Percentiles rank a stretch among this genome's conserved stretches.
Conservation (phyloP, 2,329 filamentous ascomycete genomes). For the Paramyrothecium sp. region DNA sequence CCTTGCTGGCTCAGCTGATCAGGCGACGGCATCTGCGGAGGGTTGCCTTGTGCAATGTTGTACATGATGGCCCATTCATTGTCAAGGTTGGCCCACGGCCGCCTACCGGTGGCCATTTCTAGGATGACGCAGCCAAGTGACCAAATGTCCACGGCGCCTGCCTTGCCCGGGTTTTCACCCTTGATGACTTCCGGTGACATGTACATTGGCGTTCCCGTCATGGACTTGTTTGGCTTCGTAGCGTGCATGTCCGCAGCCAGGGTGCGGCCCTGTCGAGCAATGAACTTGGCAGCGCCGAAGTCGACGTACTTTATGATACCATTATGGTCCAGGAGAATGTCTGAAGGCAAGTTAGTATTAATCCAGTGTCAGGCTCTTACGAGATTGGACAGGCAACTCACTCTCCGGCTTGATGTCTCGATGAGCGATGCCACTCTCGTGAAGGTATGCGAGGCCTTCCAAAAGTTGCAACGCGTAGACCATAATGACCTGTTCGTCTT, state of each 20-base stretch:
- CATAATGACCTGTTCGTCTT: slow-evolving; percentile 97
- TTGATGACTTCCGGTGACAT: slow-evolving; percentile 99
- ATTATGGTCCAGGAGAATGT: slow-evolving; percentile 94
- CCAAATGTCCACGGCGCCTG: slow-evolving; percentile 92
- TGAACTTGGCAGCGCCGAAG: slow-evolving; percentile 96
- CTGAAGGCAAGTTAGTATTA: slow-evolving; percentile 35
- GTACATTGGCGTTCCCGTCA: slow-evolving; percentile 99
- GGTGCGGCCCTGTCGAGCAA: slow-evolving; percentile 89
- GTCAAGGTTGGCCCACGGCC: slow-evolving; percentile 93
- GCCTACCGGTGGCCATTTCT: slow-evolving; percentile 93
- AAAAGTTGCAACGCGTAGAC: slow-evolving; percentile 93
- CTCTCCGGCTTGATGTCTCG: slow-evolving; percentile 98
- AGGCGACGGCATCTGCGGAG: slow-evolving; percentile 74
- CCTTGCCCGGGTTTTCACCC: slow-evolving; percentile 75
- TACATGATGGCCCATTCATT: slow-evolving; percentile 99
- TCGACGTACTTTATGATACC: slow-evolving; percentile 99
- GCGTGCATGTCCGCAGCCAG: slow-evolving; percentile 62
- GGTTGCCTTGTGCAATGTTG: slow-evolving; percentile 97
- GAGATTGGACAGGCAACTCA: slow-evolving; percentile 42
- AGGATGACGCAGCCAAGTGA: slow-evolving; percentile 94
- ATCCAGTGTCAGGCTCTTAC: background rate
- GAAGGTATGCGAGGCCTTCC: slow-evolving; percentile 90
- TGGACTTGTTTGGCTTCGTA: slow-evolving; percentile 75
- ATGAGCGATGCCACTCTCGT: slow-evolving; percentile 88
- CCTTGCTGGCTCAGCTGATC: slow-evolving; percentile 85